Conservation (phyloP, 2,329 filamentous ascomycete species). For the Fusarium sp. region DNA sequence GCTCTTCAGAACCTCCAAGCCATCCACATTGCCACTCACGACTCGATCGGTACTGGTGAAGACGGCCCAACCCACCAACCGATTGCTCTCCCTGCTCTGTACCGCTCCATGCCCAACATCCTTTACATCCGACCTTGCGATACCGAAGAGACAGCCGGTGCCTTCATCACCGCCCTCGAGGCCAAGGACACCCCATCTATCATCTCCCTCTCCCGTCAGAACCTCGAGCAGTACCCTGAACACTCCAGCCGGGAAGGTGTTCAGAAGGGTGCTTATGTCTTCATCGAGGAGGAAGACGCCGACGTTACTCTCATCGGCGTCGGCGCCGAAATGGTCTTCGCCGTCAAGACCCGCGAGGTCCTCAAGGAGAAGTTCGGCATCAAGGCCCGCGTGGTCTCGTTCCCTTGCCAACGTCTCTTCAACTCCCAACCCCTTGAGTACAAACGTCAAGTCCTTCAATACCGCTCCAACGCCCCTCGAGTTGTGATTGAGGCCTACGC, state of each 20-base stretch:
- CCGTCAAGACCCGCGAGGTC: conserved; percentile 46
- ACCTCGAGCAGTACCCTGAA: conserved; percentile 51
- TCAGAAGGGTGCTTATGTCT: conserved; percentile 56
- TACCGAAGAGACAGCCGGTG: conserved; percentile 65
- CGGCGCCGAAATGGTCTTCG: conserved; percentile 49
- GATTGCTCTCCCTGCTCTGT: conserved; percentile 64
- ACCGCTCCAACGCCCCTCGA: conserved; percentile 54
- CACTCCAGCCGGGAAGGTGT: conserved; percentile 53
- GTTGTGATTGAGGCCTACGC: conserved; percentile 70
- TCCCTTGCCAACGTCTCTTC: conserved; percentile 57
- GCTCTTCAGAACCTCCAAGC: conserved; percentile 63
- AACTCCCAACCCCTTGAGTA: conserved; percentile 55
- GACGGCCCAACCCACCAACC: conserved; percentile 72
- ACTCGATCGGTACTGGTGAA: conserved; percentile 67
- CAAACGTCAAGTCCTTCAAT: conserved; percentile 55
- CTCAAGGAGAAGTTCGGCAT: conserved; percentile 52
- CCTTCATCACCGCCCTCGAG: conserved; percentile 60
- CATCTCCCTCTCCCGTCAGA: conserved; percentile 59
- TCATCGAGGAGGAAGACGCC: conserved; percentile 54
- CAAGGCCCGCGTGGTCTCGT: conserved; percentile 53
- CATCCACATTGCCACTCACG: conserved; percentile 70
- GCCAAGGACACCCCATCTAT: conserved; percentile 54
- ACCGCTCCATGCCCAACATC: conserved; percentile 70
- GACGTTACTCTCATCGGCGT: conserved; percentile 56
- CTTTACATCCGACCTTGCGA: conserved; percentile 69